Evolutionary conservation across 805 yeast genomes (phyloP), one percentile per base, ranked within the genome.

Genomic region (Metschnikowia bowlesiae): DNA sequence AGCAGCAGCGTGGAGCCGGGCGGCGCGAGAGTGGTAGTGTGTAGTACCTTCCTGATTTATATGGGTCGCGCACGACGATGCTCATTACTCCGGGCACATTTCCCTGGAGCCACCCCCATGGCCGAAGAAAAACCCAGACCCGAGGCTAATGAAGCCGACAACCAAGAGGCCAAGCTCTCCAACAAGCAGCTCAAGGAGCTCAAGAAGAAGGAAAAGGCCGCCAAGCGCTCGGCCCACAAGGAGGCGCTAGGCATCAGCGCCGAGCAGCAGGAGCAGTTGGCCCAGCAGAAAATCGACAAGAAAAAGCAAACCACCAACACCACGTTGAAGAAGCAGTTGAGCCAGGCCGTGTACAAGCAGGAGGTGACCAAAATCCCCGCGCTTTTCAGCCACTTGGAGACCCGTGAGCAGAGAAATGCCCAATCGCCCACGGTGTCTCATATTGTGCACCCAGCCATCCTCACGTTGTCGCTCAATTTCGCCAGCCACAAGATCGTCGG

Each of bases 401-500:
- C 91, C 2, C 77, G 88, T 52, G 91, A 84, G 59, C 91, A 87
- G 67, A 73, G 94, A 66, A 59, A 66, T 69, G 86, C 73, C 47
- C 74, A 73, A 52, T 82, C 75, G 52, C 83, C 79, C 22, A 73
- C 76, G 7, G 75, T 82, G 26, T 79, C 84, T 6, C 81, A 84
- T 51, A 79, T 87, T 44, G 88, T 92, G 18, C 99, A 94, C 68
- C 97, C 97, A 0, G 81, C 88, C 1, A 84, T 92, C 39, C 72
- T 89, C 46, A 76, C 89, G 28, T 73, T 94, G 54, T 85, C 96
- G 0, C 81, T 89, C 51, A 86, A 88, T 58, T 82, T 85, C 58
- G 85, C 96, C 11, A 83, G 89, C 40, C 92, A 89, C 66, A 81
- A 85, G 56, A 82, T 92, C 37, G 94, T 91, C 8, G 99, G 99